Base-by-base conservation (phyloP, 805 yeast species). In the Zygoascus bituminiphila region DNA sequence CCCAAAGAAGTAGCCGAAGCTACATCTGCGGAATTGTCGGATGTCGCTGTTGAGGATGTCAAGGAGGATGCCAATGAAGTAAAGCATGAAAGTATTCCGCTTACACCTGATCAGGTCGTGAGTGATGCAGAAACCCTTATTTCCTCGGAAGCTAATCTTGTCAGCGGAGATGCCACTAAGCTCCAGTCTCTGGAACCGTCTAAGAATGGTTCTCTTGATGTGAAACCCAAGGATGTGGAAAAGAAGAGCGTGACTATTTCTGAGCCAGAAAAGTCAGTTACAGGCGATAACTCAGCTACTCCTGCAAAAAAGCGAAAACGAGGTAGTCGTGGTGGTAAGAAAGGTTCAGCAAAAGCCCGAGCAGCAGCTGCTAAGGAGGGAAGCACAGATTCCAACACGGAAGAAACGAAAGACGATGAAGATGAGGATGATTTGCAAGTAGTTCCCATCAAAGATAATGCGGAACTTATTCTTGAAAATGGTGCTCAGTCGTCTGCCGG, bases 241-340 rank as follows among this genome's bases (percentile, higher is more conserved):
- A 39, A 21, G 10, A 39, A 42, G 37, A 36, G 33, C 43, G 46
- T 48, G 31, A 39, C 51, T 14, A 49, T 54, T 23, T 31, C 45
- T 26, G 55, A 51, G 25, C 51, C 52, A 9, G 46, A 39, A 19
- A 19, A n/a, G 40, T 45, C 73, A 33, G 58, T 57, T 24, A 46
- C 62, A 22, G 61, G 57, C 22, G 54, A 51, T 23, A 45, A 36
- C 5, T 50, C 52, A 12, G 51, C 55, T 24, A 37, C 50, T 33
- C 53, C 57, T 44, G 53, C 44, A 12, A 81, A 78, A 64, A 82
- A 76, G 58, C 72, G 96, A 23, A 88, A 86, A 60, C 75, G 96
- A 59, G 96, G 96, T 4, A 73, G 83, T 8, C 71, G 96, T 51
- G 96, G 96, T 12, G 95, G 95, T 0, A 80, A 79, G 56, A 76